Evolutionary conservation across 2,329 filamentous ascomycete species (phyloP).

Genomic region (Taxawa tesnikishii): DNA sequence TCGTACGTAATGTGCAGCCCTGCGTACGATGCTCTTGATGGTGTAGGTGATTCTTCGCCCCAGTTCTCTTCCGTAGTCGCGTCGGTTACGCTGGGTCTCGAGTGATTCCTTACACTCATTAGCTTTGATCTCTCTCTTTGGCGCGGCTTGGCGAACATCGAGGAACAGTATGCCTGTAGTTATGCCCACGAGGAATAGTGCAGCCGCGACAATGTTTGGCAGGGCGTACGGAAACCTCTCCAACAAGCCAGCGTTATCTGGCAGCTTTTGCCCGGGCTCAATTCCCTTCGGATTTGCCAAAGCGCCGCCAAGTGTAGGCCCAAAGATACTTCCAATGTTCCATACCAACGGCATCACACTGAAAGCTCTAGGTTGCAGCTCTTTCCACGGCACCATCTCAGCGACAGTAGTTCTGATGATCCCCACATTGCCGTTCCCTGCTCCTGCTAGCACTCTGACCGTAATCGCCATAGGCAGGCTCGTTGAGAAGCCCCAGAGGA

Average conservation of each 20-base stretch:
- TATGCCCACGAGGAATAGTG: conserved; percentile 69
- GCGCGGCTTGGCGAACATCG: conserved; percentile 32
- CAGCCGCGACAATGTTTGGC: conserved; percentile 67
- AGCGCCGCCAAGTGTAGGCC: conserved; percentile 76
- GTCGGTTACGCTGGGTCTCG: conserved; percentile 52
- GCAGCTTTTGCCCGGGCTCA: conserved; percentile 53
- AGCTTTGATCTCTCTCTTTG: conserved; percentile 2
- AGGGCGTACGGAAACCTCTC: conserved; percentile 68
- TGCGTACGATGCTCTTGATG: conserved; percentile 9
- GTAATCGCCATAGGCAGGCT: conserved; percentile 68
- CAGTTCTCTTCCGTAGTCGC: conserved; percentile 64
- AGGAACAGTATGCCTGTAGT: conserved; percentile 66
- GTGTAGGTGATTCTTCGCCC: conserved; percentile 49
- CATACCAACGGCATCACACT: conserved; percentile 87
- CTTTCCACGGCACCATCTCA: conserved; percentile 78
- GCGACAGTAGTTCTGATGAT: conserved; percentile 85
- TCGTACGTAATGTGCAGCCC: not conserved
- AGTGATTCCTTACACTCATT: conserved; percentile 55
- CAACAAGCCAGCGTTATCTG: conserved; percentile 47
- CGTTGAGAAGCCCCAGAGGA: conserved; percentile 75
- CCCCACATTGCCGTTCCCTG: conserved; percentile 72
- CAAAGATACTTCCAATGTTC: conserved; percentile 78
- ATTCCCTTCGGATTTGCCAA: conserved; percentile 70
- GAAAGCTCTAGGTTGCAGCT: conserved; percentile 80
- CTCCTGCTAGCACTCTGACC: conserved; percentile 65